Conservation (phyloP, 2,329 filamentous ascomycete genomes). For the Grosmannia clavigera region DNA sequence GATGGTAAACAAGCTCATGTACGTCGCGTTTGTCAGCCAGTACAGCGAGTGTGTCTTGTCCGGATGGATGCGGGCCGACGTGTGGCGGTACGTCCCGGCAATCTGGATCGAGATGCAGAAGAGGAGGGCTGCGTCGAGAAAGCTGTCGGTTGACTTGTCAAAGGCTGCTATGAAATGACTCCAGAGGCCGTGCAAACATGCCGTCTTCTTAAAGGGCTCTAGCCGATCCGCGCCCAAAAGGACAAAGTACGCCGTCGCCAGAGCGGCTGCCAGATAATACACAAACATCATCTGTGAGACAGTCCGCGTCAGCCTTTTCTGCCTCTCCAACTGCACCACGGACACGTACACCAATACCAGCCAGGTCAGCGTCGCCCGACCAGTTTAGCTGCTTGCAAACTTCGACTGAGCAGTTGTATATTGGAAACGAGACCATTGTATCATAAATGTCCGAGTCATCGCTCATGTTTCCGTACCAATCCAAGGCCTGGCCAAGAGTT, state of each 20-base stretch:
- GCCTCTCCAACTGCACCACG: neutral
- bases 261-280: slow-evolving; percentile 10
- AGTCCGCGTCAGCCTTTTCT: neutral
- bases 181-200: neutral
- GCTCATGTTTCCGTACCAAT: neutral
- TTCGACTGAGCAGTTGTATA: neutral
- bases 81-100: slow-evolving; percentile 10
- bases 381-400: slow-evolving; percentile 11
- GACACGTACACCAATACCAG: slow-evolving; percentile 10
- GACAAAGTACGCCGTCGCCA: slow-evolving; percentile 9
- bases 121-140: slow-evolving; percentile 12
- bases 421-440: slow-evolving; percentile 1
- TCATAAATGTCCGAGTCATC: neutral
- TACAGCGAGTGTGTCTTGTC: slow-evolving; percentile 13
- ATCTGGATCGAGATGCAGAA: slow-evolving; percentile 12
- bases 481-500: neutral
- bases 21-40: slow-evolving; percentile 12
- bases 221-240: neutral
- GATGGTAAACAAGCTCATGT: slow-evolving; percentile 13
- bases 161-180: slow-evolving; percentile 4
- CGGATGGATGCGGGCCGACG: slow-evolving; percentile 4
- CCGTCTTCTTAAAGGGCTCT: no score
- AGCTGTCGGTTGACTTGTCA: slow-evolving; percentile 9
- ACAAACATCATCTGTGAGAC: slow-evolving; percentile 10
- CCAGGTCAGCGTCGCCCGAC: slow-evolving; percentile 13